Conservation (phyloP, 805 yeast species). For the Clavispora vitiphila region DNA sequence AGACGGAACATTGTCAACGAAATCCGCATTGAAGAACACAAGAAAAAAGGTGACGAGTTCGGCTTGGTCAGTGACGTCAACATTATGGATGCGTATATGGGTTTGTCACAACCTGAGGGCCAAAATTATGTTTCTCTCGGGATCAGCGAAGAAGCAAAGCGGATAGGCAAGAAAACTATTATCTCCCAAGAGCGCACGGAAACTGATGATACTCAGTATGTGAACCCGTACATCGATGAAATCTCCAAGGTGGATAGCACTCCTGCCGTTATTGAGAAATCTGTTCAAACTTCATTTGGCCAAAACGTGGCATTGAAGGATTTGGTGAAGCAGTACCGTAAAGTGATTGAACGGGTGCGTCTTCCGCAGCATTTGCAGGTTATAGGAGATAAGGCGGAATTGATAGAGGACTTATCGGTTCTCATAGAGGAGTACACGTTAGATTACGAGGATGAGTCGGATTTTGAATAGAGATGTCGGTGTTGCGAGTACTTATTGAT, state of each 20-base stretch:
- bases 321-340: constrained; percentile 24
- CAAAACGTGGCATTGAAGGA: constrained; percentile 20
- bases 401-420: constrained; percentile 44
- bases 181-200: not conserved
- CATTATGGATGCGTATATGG: constrained; percentile 12
- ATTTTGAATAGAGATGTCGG: constrained; percentile 9
- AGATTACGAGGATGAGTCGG: constrained; percentile 39
- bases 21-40: constrained; percentile 13
- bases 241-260: constrained; percentile 24
- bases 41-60: constrained; percentile 1
- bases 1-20: constrained; percentile 46
- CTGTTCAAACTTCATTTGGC: constrained; percentile 19
- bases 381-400: constrained; percentile 50
- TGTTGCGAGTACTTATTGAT: no score
- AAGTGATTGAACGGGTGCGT: constrained; percentile 10
- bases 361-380: constrained; percentile 18
- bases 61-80: constrained; percentile 12
- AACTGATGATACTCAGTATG: constrained; percentile 1
- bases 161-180: not conserved
- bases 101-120: constrained; percentile 1
- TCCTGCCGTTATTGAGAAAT: constrained; percentile 17
- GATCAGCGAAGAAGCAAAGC: not conserved
- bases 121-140: not conserved
- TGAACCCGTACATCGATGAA: constrained; percentile 15
- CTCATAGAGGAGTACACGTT: constrained; percentile 44